Percentiles rank a stretch among this genome's conserved stretches.
Conservation (phyloP, 441 rosid genomes). For the Bruguiera hainesii region DNA sequence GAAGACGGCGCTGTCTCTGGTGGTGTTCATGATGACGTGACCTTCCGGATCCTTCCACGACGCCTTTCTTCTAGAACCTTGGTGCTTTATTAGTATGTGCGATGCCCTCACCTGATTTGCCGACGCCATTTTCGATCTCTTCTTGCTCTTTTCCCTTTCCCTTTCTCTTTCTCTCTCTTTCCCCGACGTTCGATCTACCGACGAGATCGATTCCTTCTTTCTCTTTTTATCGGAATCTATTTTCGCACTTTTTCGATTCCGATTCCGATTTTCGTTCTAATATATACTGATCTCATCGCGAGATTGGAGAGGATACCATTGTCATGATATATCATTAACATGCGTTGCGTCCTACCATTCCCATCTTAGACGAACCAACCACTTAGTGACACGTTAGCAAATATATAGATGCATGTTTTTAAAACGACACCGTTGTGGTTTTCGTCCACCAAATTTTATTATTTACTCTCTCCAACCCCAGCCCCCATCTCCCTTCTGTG, state of each 20-base stretch:
- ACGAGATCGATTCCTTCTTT: conserved; percentile 54
- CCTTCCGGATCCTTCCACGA: conserved; percentile 99
- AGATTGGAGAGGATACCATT: not conserved
- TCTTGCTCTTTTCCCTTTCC: conserved; percentile 30
- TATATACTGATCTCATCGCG: not conserved
- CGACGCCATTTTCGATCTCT: conserved; percentile 61
- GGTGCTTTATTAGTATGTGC: conserved; percentile 86
- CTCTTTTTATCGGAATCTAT: conserved; percentile 76
- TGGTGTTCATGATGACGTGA: conserved; percentile 53
- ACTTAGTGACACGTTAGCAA: no score
- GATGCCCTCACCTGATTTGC: conserved; percentile 72
- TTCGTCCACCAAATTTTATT: no score
- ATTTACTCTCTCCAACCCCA: no score
- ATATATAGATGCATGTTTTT: no score
- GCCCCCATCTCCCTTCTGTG: no score
- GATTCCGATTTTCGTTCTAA: no score
- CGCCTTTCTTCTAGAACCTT: conserved; percentile 86
- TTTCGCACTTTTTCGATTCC: conserved; percentile 23
- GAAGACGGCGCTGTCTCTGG: conserved; percentile 65
- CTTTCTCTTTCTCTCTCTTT: conserved; percentile 17
- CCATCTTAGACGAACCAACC: no score
- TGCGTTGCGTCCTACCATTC: no score
- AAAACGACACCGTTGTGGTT: no score
- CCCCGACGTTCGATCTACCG: conserved; percentile 40
- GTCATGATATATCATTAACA: not conserved